phyloP scores from a whole-genome alignment of 345 rosid species.

The Stellera chamaejasme region DNA sequence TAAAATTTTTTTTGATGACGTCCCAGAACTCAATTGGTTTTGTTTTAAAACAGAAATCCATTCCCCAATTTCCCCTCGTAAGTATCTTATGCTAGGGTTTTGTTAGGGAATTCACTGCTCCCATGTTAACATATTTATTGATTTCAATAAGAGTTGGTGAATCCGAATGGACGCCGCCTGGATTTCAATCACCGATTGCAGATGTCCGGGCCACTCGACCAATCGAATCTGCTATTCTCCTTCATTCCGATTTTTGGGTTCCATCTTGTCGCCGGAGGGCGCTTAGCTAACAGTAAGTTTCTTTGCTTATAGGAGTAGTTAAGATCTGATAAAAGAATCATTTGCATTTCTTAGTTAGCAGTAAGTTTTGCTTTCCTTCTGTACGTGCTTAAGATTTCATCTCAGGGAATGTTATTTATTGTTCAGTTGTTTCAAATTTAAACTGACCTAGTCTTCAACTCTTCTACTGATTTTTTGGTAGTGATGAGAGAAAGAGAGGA shows the following conservation, averaged over 20 bases:
- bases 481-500: conserved; percentile 93
- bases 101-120: conserved; percentile 11
- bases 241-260: conserved; percentile 21
- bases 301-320: neutral
- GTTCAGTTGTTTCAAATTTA: conserved; percentile 7
- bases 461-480: conserved; percentile 32
- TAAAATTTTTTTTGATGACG: too few relatives aligned
- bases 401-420: conserved; percentile 1
- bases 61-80: too few relatives aligned
- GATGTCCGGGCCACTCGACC: conserved; percentile 98
- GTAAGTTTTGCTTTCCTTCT: too few relatives aligned
- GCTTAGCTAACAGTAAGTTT: too few relatives aligned
- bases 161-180: neutral
- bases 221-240: conserved; percentile 11
- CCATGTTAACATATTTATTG: neutral
- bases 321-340: neutral
- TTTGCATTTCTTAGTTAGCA: too few relatives aligned
- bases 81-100: neutral
- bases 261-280: neutral
- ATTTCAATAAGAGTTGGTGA: conserved; percentile 5
- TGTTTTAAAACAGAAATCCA: too few relatives aligned
- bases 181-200: conserved; percentile 11
- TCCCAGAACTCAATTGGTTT: too few relatives aligned
- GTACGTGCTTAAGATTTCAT: neutral
- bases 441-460: neutral